These are phyloP conservation scores for Lepidium didymum DNA, from an alignment of 345 rosid species.

Conservation along the genomic window DNA sequence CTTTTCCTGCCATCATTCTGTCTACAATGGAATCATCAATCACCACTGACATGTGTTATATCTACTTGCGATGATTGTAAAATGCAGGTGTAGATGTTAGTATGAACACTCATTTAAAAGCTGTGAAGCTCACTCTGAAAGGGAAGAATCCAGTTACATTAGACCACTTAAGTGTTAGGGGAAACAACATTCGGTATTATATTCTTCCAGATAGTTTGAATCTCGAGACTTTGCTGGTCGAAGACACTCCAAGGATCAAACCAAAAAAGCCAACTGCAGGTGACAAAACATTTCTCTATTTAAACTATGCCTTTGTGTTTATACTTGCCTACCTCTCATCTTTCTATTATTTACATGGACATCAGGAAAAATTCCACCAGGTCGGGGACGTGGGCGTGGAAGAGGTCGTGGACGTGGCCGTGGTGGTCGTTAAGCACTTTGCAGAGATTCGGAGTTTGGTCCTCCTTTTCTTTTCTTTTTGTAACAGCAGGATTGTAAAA, in stretches of 20 bases:
- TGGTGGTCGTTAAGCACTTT: slow-evolving; percentile 59
- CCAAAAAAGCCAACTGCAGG: slow-evolving; percentile 98
- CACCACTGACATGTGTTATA: background rate
- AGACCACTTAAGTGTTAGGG: slow-evolving; percentile 94
- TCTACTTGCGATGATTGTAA: background rate
- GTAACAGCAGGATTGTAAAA: slow-evolving; percentile 17
- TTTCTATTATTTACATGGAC: background rate
- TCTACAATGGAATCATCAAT: background rate
- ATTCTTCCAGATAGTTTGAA: slow-evolving; percentile 98
- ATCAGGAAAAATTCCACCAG: slow-evolving; percentile 56
- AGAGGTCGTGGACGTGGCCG: slow-evolving; percentile 90
- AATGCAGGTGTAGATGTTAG: slow-evolving; percentile 90
- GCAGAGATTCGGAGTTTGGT: background rate
- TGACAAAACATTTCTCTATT: slow-evolving; percentile 12
- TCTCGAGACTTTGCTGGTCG: slow-evolving; percentile 91
- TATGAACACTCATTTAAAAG: slow-evolving; percentile 95
- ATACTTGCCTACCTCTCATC: background rate
- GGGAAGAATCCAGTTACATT: slow-evolving; percentile 89
- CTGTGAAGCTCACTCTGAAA: slow-evolving; percentile 90
- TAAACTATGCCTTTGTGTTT: background rate
- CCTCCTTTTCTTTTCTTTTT: background rate
- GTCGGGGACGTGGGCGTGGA: slow-evolving; percentile 91
- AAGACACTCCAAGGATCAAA: slow-evolving; percentile 91
- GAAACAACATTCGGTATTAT: slow-evolving; percentile 93
- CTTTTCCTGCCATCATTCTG: background rate